Percentiles rank a stretch among this genome's conserved stretches.
Conservation (phyloP, 169 alveolate species). For the Fabrea salina region DNA sequence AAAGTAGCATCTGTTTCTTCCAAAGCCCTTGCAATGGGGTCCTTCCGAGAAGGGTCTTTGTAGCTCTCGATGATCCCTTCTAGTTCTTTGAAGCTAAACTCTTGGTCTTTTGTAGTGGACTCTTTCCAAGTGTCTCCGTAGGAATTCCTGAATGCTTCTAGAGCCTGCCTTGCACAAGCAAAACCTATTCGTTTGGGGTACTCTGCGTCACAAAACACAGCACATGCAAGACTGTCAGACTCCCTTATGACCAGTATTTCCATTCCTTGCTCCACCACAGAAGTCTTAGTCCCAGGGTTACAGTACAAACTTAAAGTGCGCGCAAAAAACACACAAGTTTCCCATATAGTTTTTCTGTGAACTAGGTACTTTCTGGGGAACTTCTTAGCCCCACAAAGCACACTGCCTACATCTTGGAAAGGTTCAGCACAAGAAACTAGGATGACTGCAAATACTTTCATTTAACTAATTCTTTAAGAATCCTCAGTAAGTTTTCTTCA, state of each 20-base stretch:
- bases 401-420: slow-evolving; percentile 1
- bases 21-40: slow-evolving; percentile 9
- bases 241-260: not conserved
- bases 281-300: slow-evolving; percentile 12
- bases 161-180: not conserved
- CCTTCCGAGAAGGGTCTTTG: slow-evolving; percentile 8
- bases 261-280: slow-evolving; percentile 17
- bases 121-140: not conserved
- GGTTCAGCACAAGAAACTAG: not conserved
- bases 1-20: not conserved
- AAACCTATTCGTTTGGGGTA: slow-evolving; percentile 17
- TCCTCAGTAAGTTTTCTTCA: too few species aligned
- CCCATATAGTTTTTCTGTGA: slow-evolving; percentile 11
- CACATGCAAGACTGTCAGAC: slow-evolving; percentile 1
- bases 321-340: slow-evolving; percentile 23
- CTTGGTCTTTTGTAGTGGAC: slow-evolving; percentile 5
- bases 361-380: slow-evolving; percentile 11
- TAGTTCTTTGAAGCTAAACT: not conserved
- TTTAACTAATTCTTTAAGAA: too few species aligned
- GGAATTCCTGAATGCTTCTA: not conserved
- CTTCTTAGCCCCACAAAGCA: not conserved
- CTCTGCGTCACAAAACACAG: slow-evolving; percentile 4
- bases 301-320: not conserved
- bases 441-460: slow-evolving; percentile 14
- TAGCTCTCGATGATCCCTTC: not conserved